phyloP scores from a whole-genome alignment of 2,329 filamentous ascomycete genomes.

The Phialocephala sp. region DNA sequence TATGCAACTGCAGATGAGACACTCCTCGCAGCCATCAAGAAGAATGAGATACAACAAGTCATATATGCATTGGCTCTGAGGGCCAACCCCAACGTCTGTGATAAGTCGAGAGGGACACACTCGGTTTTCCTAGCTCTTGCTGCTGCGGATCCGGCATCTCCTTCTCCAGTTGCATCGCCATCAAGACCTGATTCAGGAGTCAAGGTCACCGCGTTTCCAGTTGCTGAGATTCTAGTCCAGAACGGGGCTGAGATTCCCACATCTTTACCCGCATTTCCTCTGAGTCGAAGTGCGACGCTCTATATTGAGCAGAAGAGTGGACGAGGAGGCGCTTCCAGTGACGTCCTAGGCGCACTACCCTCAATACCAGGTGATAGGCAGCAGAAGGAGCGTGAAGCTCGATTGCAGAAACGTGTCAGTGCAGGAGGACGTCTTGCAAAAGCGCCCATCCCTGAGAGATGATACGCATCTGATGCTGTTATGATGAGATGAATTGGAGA shows the following conservation, averaged over 20 bases:
- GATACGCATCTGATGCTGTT: constrained; percentile 22
- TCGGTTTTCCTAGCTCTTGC: constrained; percentile 89
- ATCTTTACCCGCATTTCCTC: constrained; percentile 78
- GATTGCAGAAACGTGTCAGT: constrained; percentile 79
- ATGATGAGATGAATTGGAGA: constrained; percentile 40
- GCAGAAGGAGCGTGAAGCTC: constrained; percentile 68
- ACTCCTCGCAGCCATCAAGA: constrained; percentile 90
- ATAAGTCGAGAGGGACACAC: constrained; percentile 87
- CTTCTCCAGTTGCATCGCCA: constrained; percentile 55
- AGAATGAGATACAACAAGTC: constrained; percentile 92
- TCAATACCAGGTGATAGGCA: constrained; percentile 52
- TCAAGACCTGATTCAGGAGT: constrained; percentile 47
- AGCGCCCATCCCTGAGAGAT: constrained; percentile 41
- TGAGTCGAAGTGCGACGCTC: constrained; percentile 78
- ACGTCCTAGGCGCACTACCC: constrained; percentile 39
- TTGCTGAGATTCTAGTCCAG: constrained; percentile 90
- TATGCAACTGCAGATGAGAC: constrained; percentile 85
- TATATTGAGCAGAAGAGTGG: constrained; percentile 83
- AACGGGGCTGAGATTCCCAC: constrained; percentile 89
- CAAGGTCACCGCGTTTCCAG: constrained; percentile 74
- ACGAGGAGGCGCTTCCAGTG: constrained; percentile 59
- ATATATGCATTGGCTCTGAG: constrained; percentile 86
- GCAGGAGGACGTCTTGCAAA: constrained; percentile 73
- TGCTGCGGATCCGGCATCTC: constrained; percentile 87
- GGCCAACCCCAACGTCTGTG: constrained; percentile 85